These are phyloP conservation scores for Podosphaera xanthii DNA, from an alignment of 2,329 filamentous ascomycete genomes.

Conservation along the genomic window DNA sequence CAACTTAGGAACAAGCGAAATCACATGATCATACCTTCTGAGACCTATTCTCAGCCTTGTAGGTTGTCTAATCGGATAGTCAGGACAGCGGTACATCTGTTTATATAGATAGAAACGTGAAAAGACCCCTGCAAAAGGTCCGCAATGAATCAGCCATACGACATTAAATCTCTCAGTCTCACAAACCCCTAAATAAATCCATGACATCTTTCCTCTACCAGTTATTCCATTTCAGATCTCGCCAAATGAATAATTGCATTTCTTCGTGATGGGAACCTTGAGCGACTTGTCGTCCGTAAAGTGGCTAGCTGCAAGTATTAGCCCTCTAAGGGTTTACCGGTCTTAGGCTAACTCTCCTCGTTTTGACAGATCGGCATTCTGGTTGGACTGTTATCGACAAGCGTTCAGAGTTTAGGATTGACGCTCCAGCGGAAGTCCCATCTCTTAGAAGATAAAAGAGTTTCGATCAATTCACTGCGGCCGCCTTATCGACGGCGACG, in stretches of 20 bases:
- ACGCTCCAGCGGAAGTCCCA: slow-evolving; percentile 96
- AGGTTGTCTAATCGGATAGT: not conserved
- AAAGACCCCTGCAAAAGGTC: not conserved
- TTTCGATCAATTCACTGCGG: slow-evolving; percentile 49
- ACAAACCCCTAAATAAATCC: slow-evolving; percentile 1
- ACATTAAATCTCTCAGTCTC: not conserved
- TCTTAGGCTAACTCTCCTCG: slow-evolving; percentile 3
- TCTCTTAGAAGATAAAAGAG: slow-evolving; percentile 87
- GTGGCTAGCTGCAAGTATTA: slow-evolving; percentile 44
- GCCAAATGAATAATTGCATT: slow-evolving; percentile 15
- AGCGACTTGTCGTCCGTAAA: slow-evolving; percentile 57
- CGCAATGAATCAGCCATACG: not conserved
- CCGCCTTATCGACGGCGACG: slow-evolving; percentile 74
- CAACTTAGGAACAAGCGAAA: not conserved
- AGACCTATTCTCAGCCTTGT: not conserved
- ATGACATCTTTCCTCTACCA: slow-evolving; percentile 1
- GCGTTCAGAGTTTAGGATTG: slow-evolving; percentile 80
- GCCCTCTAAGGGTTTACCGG: not conserved
- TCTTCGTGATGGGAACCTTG: slow-evolving; percentile 39
- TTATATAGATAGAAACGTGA: not conserved
- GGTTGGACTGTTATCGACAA: slow-evolving; percentile 81
- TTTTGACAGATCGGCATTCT: slow-evolving; percentile 57
- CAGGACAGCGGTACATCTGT: too few species aligned
- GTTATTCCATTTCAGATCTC: not conserved
- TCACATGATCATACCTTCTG: not conserved